phyloP scores from a whole-genome alignment of 1,284 basidiomycete species.

The Termitomyces sp. region DNA sequence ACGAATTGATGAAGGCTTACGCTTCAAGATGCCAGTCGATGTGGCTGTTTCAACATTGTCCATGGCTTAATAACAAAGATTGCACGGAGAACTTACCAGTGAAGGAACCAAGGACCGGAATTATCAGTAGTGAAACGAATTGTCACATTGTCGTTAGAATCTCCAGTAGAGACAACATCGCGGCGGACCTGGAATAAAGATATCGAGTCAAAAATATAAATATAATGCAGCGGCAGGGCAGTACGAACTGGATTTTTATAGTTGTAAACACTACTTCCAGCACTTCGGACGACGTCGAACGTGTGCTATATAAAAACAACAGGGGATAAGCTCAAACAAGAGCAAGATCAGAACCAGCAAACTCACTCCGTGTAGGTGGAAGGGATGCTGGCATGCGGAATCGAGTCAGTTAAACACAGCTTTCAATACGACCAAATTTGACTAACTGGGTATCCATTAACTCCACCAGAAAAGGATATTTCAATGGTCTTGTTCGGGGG shows the following conservation, averaged over 20 bases:
- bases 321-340: not conserved
- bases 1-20: not conserved
- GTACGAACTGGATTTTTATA: not conserved
- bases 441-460: not conserved
- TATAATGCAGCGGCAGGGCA: not conserved
- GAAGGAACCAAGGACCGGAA: conserved; percentile 42
- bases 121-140: conserved; percentile 33
- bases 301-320: not conserved
- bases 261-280: not conserved
- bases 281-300: conserved; percentile 2
- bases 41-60: not conserved
- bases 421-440: not conserved
- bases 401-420: not conserved
- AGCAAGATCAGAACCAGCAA: not conserved
- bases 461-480: not conserved
- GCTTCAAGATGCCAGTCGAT: not conserved
- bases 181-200: conserved; percentile 21
- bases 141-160: conserved; percentile 23
- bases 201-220: not conserved
- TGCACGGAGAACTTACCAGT: conserved; percentile 27
- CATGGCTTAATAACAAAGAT: not conserved
- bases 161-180: conserved; percentile 27
- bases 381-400: not conserved
- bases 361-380: conserved; percentile 1
- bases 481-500: conserved; percentile 1